These are phyloP conservation scores for Colletotrichum chrysophilum DNA, from an alignment of 2,329 filamentous ascomycete genomes.

Conservation along the genomic window DNA sequence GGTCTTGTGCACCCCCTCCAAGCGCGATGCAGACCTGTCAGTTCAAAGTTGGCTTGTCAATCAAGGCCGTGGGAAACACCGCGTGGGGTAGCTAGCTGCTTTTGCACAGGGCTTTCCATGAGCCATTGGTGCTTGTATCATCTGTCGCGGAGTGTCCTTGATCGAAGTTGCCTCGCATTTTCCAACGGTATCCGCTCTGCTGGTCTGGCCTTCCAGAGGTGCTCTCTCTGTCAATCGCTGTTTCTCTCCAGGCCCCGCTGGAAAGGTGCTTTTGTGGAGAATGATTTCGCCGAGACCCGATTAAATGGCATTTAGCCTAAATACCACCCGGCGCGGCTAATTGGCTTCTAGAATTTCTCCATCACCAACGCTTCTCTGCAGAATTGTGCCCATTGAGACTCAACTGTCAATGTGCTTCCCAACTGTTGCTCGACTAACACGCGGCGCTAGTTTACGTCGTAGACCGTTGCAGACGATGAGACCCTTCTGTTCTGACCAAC, in stretches of 20 bases:
- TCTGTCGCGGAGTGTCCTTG: neutral
- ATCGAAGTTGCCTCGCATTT: neutral
- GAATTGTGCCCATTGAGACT: neutral
- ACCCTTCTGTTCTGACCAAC: neutral
- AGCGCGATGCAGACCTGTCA: neutral
- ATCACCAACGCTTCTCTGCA: neutral
- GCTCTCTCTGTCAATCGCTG: neutral
- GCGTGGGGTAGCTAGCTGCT: neutral
- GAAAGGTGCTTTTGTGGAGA: neutral
- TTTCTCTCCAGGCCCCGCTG: neutral
- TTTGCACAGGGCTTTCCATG: neutral
- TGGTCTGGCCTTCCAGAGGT: neutral
- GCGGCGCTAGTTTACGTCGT: neutral
- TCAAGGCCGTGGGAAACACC: neutral
- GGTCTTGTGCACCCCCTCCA: neutral
- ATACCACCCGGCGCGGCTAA: slow-evolving; percentile 16
- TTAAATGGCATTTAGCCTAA: slow-evolving; percentile 21
- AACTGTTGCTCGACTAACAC: neutral
- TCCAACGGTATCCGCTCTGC: neutral
- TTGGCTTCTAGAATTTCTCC: slow-evolving; percentile 15
- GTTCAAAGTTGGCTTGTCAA: neutral
- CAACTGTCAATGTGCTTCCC: neutral
- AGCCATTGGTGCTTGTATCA: neutral
- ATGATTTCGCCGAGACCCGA: slow-evolving; percentile 12
- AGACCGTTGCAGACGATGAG: neutral